Percentiles rank a stretch among this genome's conserved stretches.
Conservation (phyloP, 2,329 filamentous ascomycete species). For the Fusarium kyushuense region DNA sequence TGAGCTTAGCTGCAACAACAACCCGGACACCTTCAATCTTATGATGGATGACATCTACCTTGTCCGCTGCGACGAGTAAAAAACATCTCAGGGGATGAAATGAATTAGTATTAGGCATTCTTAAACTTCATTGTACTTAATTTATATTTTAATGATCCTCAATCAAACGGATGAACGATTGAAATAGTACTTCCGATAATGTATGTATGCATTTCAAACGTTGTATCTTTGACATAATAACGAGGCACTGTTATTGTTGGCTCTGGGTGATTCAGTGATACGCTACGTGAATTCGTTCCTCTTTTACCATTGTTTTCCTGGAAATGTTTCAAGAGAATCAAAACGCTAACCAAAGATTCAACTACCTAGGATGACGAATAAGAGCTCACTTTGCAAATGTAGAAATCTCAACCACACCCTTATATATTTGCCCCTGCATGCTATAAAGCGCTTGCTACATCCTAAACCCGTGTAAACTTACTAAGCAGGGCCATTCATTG, state of each 20-base stretch:
- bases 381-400: not conserved
- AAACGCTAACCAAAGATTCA: not conserved
- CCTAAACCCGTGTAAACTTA: not conserved
- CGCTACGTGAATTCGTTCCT: not conserved
- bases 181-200: not conserved
- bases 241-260: too few species aligned
- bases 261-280: too few species aligned
- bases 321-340: too few species aligned
- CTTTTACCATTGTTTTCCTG: too few species aligned
- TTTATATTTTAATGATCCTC: slow-evolving; percentile 1
- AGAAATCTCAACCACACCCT: accelerated
- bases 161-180: not conserved
- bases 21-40: slow-evolving; percentile 8
- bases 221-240: not conserved
- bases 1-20: slow-evolving; percentile 12
- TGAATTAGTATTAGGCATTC: not conserved
- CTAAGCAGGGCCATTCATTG: too few species aligned
- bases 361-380: not conserved
- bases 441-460: not conserved
- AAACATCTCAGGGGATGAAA: not conserved
- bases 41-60: slow-evolving; percentile 27
- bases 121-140: not conserved
- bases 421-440: not conserved
- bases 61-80: not conserved
- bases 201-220: not conserved